A percentile compares a stretch with the other conserved stretches of the same genome.
Evolutionary conservation across 257 asterid species (phyloP).

Genomic region (Solanum pimpinellifolium): DNA sequence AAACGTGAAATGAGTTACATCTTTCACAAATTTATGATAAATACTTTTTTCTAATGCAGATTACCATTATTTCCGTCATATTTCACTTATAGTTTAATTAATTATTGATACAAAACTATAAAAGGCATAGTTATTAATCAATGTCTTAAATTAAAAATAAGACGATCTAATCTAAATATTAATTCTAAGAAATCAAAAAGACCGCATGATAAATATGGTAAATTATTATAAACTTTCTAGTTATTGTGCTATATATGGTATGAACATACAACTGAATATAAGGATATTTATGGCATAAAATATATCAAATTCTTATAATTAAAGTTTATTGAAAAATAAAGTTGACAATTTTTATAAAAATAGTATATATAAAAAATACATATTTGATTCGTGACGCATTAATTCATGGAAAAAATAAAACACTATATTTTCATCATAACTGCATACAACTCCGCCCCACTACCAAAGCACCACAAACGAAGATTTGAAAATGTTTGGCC

Average conservation of each 20-base stretch:
- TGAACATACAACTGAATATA: not conserved
- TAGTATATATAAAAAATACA: too few relatives aligned
- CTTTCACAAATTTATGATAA: not conserved
- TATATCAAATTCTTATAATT: too few relatives aligned
- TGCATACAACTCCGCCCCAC: not conserved
- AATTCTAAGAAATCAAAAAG: not conserved
- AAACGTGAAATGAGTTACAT: not conserved
- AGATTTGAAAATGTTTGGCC: not conserved
- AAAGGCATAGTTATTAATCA: not conserved
- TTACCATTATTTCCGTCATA: not conserved
- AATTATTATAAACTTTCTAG: not conserved
- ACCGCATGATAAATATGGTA: not conserved
- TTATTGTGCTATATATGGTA: not conserved
- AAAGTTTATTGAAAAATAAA: too few relatives aligned
- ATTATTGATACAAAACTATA: not conserved
- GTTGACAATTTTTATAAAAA: too few relatives aligned
- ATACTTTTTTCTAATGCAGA: not conserved
- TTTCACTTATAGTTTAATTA: not conserved
- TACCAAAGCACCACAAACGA: not conserved
- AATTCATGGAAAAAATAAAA: too few relatives aligned
- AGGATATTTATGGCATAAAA: not conserved
- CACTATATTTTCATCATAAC: too few relatives aligned
- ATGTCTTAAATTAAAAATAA: not conserved
- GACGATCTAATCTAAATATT: not conserved
- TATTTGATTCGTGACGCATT: too few relatives aligned